Percentiles rank a stretch among this genome's conserved stretches.
These are phyloP conservation scores for Periglandula ipomoeae DNA, from an alignment of 2,329 filamentous ascomycete species.

Conservation along the genomic window DNA sequence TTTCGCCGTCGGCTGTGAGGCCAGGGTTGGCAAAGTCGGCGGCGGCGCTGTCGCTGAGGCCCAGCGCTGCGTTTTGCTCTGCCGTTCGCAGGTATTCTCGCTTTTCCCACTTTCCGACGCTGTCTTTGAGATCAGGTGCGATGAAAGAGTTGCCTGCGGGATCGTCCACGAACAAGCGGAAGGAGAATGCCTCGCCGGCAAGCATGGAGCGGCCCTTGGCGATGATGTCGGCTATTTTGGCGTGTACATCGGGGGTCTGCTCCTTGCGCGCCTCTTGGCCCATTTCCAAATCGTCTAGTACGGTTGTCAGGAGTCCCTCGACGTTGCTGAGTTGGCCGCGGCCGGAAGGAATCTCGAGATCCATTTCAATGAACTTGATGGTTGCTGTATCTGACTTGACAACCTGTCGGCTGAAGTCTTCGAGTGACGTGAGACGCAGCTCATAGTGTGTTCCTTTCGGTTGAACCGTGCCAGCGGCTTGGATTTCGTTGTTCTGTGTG, in stretches of 20 bases:
- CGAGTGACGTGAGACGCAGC: slow-evolving; percentile 61
- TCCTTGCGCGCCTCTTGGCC: slow-evolving; percentile 77
- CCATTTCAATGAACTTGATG: slow-evolving; percentile 82
- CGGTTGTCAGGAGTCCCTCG: slow-evolving; percentile 72
- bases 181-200: slow-evolving; percentile 69
- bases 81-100: slow-evolving; percentile 72
- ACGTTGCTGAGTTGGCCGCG: slow-evolving; percentile 89
- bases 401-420: slow-evolving; percentile 77
- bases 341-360: slow-evolving; percentile 86
- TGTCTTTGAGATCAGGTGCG: slow-evolving; percentile 71
- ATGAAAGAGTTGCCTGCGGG: slow-evolving; percentile 96
- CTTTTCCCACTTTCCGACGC: slow-evolving; percentile 81
- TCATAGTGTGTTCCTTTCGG: slow-evolving; percentile 79
- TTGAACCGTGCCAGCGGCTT: slow-evolving; percentile 86
- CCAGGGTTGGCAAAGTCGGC: slow-evolving; percentile 42
- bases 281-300: slow-evolving; percentile 70
- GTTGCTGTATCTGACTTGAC: slow-evolving; percentile 84
- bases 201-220: slow-evolving; percentile 68
- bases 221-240: slow-evolving; percentile 71
- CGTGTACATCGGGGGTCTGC: slow-evolving; percentile 66
- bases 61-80: slow-evolving; percentile 80
- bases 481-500: slow-evolving; percentile 87
- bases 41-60: slow-evolving; percentile 56
- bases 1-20: slow-evolving; percentile 57
- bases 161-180: slow-evolving; percentile 82